A percentile compares a stretch with the other conserved stretches of the same genome.
phyloP scores from a whole-genome alignment of 352 stramenopile genomes.

The Phytophthora tentaculata region DNA sequence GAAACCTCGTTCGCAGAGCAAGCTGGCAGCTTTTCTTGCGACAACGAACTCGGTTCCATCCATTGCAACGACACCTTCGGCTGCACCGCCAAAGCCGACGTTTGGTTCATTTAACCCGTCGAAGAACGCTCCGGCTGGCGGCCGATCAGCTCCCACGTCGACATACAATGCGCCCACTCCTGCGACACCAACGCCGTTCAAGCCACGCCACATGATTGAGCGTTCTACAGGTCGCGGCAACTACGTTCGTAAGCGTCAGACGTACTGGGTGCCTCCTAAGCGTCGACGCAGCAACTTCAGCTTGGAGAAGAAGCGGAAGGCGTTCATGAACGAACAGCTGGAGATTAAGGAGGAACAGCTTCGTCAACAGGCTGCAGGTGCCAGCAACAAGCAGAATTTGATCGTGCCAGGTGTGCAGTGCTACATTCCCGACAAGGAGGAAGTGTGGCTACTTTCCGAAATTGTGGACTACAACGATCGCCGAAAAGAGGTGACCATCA shows the following conservation, averaged over 20 bases:
- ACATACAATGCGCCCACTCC: conserved; percentile 13
- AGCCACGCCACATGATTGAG: conserved; percentile 53
- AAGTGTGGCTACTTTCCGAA: conserved; percentile 86
- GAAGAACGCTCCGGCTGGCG: conserved; percentile 20
- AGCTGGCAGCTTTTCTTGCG: conserved; percentile 81
- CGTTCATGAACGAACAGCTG: conserved; percentile 87
- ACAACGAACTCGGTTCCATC: conserved; percentile 48
- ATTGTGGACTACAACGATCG: conserved; percentile 87
- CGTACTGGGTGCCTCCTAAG: conserved; percentile 63
- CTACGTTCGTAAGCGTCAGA: conserved; percentile 79
- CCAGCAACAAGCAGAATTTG: conserved; percentile 80
- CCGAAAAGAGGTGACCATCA: conserved; percentile 81
- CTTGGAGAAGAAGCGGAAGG: conserved; percentile 81
- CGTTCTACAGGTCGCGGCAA: conserved; percentile 73
- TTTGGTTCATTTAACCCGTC: conserved; percentile 43
- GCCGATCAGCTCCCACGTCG: conserved; percentile 19
- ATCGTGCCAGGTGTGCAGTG: conserved; percentile 90
- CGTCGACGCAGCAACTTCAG: conserved; percentile 68
- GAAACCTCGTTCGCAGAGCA: conserved; percentile 74
- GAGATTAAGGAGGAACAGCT: conserved; percentile 83
- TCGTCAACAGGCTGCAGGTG: conserved; percentile 62
- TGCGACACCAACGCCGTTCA: conserved; percentile 31
- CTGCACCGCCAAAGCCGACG: conserved; percentile 29
- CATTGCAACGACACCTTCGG: conserved; percentile 22
- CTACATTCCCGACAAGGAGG: conserved; percentile 88